phyloP scores from a whole-genome alignment of 225 moss, liverwort and hornwort genomes.

The Polytrichum formosum region DNA sequence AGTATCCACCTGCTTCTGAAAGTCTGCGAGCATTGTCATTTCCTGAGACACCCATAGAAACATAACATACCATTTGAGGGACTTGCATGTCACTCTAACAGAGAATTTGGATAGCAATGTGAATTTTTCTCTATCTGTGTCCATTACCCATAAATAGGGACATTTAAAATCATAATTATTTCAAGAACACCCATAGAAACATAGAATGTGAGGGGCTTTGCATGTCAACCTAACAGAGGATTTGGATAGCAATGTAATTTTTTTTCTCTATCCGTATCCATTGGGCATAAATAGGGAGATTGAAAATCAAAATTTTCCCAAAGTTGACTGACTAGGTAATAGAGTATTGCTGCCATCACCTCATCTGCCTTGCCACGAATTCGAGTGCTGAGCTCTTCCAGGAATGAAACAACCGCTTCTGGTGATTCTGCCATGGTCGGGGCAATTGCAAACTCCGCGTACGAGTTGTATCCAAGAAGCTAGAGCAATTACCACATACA shows the following conservation, averaged over 20 bases:
- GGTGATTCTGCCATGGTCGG: constrained; percentile 95
- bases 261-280: too few relatives aligned
- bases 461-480: constrained; percentile 89
- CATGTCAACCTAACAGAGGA: too few relatives aligned
- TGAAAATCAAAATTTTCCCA: too few relatives aligned
- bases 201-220: not conserved
- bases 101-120: too few relatives aligned
- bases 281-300: too few relatives aligned
- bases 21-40: constrained; percentile 76
- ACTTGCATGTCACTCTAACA: too few relatives aligned
- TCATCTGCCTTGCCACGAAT: constrained; percentile 86
- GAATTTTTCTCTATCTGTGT: too few relatives aligned
- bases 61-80: not conserved
- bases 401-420: constrained; percentile 77
- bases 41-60: constrained; percentile 51
- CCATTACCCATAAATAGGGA: too few relatives aligned
- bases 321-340: too few relatives aligned
- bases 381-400: constrained; percentile 73
- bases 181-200: not conserved
- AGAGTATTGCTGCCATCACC: constrained; percentile 24
- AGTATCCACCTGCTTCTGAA: constrained; percentile 74
- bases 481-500: constrained; percentile 17
- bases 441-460: constrained; percentile 88
- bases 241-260: too few relatives aligned
- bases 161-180: too few relatives aligned